A percentile compares a stretch with the other conserved stretches of the same genome.
These are phyloP conservation scores for Pythium sukuiense DNA, from an alignment of 352 stramenopile species.

Conservation along the genomic window DNA sequence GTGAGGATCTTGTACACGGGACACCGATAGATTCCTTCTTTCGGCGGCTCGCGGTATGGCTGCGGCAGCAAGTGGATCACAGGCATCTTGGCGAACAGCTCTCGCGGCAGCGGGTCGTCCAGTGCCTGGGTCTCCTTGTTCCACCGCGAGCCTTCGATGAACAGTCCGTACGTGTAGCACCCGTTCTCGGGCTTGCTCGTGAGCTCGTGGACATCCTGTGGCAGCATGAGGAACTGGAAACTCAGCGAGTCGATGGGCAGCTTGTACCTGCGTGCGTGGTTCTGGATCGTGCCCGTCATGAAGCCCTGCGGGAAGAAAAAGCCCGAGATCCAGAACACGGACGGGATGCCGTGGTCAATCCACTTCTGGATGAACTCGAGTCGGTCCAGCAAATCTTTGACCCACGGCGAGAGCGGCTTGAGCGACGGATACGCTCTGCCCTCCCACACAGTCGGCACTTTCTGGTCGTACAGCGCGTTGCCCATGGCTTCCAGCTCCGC, in stretches of 20 bases:
- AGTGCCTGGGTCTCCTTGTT: constrained; percentile 50
- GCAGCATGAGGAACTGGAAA: constrained; percentile 88
- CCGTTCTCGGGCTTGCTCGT: constrained; percentile 63
- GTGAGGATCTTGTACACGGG: constrained; percentile 91
- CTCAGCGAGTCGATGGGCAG: constrained; percentile 92
- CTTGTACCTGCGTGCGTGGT: constrained; percentile 87
- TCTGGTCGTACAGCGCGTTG: constrained; percentile 86
- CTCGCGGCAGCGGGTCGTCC: constrained; percentile 46
- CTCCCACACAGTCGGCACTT: constrained; percentile 88
- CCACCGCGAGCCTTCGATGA: constrained; percentile 91
- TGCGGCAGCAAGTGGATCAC: constrained; percentile 83
- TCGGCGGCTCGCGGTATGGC: constrained; percentile 52
- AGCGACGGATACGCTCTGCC: constrained; percentile 89
- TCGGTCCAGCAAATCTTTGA: constrained; percentile 83
- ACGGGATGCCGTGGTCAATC: constrained; percentile 73
- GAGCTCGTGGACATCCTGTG: constrained; percentile 54
- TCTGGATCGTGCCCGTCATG: constrained; percentile 92
- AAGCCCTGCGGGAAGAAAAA: constrained; percentile 94
- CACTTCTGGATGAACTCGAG: constrained; percentile 71
- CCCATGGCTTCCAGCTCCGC: constrained; percentile 86
- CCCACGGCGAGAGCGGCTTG: constrained; percentile 88
- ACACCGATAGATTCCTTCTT: constrained; percentile 79
- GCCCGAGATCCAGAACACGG: constrained; percentile 89
- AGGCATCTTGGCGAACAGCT: constrained; percentile 53
- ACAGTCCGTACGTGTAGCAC: constrained; percentile 91